Evolutionary conservation across 208 protist species (phyloP).

Genomic region (Wallacemonas sp.): DNA sequence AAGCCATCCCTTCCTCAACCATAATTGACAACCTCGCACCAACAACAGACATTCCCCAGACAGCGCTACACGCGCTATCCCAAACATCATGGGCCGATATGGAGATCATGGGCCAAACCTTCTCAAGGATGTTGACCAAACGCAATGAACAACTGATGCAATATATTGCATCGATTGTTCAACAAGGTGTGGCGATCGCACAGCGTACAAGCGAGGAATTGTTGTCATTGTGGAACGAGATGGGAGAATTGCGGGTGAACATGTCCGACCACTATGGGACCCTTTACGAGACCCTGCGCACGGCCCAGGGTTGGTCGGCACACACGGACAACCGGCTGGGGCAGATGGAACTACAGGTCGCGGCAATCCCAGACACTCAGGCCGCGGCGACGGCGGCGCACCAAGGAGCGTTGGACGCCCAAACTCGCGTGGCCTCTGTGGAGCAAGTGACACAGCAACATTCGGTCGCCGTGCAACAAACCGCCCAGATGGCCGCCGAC

Average conservation of each 20-base stretch:
- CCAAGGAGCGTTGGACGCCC: neutral
- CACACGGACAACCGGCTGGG: neutral
- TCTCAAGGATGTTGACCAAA: neutral
- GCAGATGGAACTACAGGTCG: neutral
- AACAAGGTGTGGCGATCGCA: neutral
- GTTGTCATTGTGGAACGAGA: neutral
- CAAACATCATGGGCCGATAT: neutral
- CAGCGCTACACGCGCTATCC: neutral
- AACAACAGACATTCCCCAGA: neutral
- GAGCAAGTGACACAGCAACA: neutral
- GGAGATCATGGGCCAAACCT: neutral
- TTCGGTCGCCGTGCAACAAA: neutral
- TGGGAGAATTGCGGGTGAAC: neutral
- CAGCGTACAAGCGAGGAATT: neutral
- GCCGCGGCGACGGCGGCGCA: neutral
- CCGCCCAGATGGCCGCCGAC: neutral
- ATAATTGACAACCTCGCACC: neutral
- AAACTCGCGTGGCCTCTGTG: neutral
- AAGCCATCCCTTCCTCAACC: neutral
- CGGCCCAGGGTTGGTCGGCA: no score
- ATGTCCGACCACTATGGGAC: neutral
- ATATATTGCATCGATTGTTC: neutral
- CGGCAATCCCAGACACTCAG: neutral
- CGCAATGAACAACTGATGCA: neutral
- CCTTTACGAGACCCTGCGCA: neutral